Conservation (phyloP, 2,329 filamentous ascomycete species). For the Verruconis gallopava region DNA sequence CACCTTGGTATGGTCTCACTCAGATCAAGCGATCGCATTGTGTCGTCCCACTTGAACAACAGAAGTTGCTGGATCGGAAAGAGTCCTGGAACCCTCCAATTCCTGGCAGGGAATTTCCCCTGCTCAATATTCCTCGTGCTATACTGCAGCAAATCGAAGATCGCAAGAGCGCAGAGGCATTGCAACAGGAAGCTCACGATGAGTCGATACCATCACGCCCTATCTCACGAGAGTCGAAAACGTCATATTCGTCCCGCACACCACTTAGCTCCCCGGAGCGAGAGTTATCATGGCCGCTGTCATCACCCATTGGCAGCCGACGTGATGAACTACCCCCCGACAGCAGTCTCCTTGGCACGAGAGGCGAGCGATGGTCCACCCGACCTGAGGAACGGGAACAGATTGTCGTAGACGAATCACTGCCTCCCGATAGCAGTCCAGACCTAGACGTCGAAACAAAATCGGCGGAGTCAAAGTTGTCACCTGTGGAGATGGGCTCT, state of each 20-base stretch:
- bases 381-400: background rate
- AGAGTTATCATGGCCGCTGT: background rate
- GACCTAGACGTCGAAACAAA: too few relatives aligned
- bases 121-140: constrained; percentile 1
- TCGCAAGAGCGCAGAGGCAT: background rate
- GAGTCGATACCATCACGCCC: background rate
- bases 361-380: background rate
- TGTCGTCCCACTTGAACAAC: constrained; percentile 1
- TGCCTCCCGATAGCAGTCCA: constrained; percentile 6
- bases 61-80: background rate
- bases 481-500: too few relatives aligned
- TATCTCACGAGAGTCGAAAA: background rate
- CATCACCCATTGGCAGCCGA: background rate
- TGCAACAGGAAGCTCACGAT: background rate
- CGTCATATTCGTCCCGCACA: background rate
- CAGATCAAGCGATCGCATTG: background rate
- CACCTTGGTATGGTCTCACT: background rate
- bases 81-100: constrained; percentile 4
- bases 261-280: background rate
- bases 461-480: too few relatives aligned
- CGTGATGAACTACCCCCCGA: background rate
- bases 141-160: background rate
- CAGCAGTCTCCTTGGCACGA: background rate
- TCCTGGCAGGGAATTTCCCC: constrained; percentile 1
- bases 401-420: background rate